Conservation (phyloP, 805 yeast genomes). For the Cyberlindnera veronae region DNA sequence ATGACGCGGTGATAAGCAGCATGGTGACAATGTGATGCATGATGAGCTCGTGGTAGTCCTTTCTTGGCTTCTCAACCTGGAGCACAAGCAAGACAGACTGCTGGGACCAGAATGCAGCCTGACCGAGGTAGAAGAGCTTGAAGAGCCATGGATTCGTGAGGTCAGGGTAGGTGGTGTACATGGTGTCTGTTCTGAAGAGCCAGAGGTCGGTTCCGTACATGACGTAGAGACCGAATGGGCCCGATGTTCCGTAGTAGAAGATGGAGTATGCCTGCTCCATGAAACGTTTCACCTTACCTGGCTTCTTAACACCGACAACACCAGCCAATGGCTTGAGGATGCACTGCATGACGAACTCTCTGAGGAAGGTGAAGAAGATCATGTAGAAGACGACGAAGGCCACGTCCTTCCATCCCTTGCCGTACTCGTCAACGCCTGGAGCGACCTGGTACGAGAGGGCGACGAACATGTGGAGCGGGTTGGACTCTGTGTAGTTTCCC, state of each 20-base stretch:
- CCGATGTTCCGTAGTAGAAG: slow-evolving; percentile 73
- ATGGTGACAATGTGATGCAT: slow-evolving; percentile 93
- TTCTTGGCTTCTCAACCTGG: slow-evolving; percentile 92
- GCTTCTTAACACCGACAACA: slow-evolving; percentile 43
- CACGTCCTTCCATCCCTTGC: slow-evolving; percentile 83
- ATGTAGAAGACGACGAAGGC: slow-evolving; percentile 76
- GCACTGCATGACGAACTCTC: slow-evolving; percentile 89
- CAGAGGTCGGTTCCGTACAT: slow-evolving; percentile 84
- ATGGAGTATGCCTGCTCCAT: slow-evolving; percentile 91
- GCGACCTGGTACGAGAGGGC: slow-evolving; percentile 61
- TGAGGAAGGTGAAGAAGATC: slow-evolving; percentile 80
- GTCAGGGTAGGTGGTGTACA: slow-evolving; percentile 84
- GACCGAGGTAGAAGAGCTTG: slow-evolving; percentile 82
- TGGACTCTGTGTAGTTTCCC: slow-evolving; percentile 53
- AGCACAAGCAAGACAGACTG: slow-evolving; percentile 80
- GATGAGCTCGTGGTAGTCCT: slow-evolving; percentile 86
- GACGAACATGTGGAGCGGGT: slow-evolving; percentile 62
- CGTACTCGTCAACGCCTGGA: slow-evolving; percentile 68
- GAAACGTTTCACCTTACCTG: slow-evolving; percentile 67
- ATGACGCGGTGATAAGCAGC: slow-evolving; percentile 79
- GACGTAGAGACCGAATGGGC: slow-evolving; percentile 85
- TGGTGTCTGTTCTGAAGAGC: slow-evolving; percentile 82
- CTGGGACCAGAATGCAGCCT: slow-evolving; percentile 98
- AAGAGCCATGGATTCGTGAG: slow-evolving; percentile 61
- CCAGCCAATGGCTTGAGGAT: slow-evolving; percentile 70